These are phyloP conservation scores for Exserohilum turcica DNA, from an alignment of 2,329 filamentous ascomycete genomes.

Conservation along the genomic window DNA sequence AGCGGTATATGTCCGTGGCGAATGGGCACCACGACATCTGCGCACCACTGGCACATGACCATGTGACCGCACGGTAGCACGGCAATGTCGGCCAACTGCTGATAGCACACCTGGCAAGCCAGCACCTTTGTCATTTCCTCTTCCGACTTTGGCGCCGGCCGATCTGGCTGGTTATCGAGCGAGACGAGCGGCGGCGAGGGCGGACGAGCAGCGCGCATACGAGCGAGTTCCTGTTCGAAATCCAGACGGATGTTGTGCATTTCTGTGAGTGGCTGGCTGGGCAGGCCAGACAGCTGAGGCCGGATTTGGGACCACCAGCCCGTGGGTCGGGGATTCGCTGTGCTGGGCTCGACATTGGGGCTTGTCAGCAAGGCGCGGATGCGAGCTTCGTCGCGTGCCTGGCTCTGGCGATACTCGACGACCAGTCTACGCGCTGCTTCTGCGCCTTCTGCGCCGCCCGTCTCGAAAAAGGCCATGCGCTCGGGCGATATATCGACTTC, in stretches of 20 bases:
- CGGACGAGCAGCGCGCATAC: constrained; percentile 16
- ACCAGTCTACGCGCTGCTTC: constrained; percentile 3
- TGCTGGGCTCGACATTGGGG: not conserved
- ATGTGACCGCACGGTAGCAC: constrained; percentile 61
- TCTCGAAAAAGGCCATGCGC: not conserved
- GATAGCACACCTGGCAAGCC: constrained; percentile 60
- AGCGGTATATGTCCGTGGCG: constrained; percentile 49
- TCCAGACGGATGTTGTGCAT: not conserved
- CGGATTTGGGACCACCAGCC: not conserved
- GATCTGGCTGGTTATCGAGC: constrained; percentile 54
- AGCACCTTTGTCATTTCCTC: constrained; percentile 57
- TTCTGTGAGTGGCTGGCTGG: not conserved
- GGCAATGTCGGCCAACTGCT: constrained; percentile 58
- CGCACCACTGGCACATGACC: constrained; percentile 62
- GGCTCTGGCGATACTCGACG: not conserved
- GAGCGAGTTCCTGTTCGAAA: constrained; percentile 3
- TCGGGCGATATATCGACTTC: not conserved
- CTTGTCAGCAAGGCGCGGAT: constrained; percentile 1
- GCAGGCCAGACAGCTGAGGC: not conserved
- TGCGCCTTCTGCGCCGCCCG: not conserved
- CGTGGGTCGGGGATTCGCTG: not conserved
- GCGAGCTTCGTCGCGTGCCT: not conserved
- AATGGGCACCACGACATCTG: constrained; percentile 56
- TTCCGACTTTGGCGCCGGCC: constrained; percentile 56
- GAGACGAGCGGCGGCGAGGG: constrained; percentile 31